Evolutionary conservation across 768 basidiomycete genomes (phyloP).

Genomic region (Pulveroboletus frians): DNA sequence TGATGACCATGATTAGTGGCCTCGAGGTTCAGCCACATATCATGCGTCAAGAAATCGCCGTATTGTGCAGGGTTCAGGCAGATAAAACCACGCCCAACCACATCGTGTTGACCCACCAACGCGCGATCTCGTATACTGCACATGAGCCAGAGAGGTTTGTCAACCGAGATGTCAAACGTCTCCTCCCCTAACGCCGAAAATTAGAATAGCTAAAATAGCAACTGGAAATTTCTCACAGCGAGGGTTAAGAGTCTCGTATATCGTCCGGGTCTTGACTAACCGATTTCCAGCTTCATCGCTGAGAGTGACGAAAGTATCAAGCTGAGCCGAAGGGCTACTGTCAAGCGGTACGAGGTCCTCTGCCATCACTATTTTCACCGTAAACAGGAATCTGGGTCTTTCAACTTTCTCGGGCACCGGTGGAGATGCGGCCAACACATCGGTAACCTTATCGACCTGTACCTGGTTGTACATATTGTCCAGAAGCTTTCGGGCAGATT

Average conservation of each 20-base stretch:
- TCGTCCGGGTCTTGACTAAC: slow-evolving; percentile 90
- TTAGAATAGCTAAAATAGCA: slow-evolving; percentile 4
- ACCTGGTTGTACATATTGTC: slow-evolving; percentile 94
- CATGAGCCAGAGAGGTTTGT: slow-evolving; percentile 95
- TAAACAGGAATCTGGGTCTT: slow-evolving; percentile 73
- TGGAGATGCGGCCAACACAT: slow-evolving; percentile 53
- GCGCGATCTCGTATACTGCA: slow-evolving; percentile 89
- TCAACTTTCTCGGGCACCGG: slow-evolving; percentile 70
- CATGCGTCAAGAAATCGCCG: slow-evolving; percentile 84
- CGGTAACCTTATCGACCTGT: slow-evolving; percentile 81
- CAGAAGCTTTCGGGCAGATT: slow-evolving; percentile 81
- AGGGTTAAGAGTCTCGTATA: slow-evolving; percentile 87
- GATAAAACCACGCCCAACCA: slow-evolving; percentile 85
- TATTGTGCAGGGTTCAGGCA: slow-evolving; percentile 87
- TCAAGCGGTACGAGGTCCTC: slow-evolving; percentile 81
- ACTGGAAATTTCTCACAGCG: slow-evolving; percentile 58
- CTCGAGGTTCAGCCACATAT: slow-evolving; percentile 89
- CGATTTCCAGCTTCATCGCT: slow-evolving; percentile 90
- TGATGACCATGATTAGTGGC: slow-evolving; percentile 40
- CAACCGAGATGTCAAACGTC: slow-evolving; percentile 91
- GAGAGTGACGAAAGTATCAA: slow-evolving; percentile 91
- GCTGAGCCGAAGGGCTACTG: slow-evolving; percentile 65
- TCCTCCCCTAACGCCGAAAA: slow-evolving; percentile 75
- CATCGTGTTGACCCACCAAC: slow-evolving; percentile 88
- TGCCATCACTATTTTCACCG: slow-evolving; percentile 89